Evolutionary conservation across 169 alveolate genomes (phyloP).

Genomic region (Plasmodium inui): DNA sequence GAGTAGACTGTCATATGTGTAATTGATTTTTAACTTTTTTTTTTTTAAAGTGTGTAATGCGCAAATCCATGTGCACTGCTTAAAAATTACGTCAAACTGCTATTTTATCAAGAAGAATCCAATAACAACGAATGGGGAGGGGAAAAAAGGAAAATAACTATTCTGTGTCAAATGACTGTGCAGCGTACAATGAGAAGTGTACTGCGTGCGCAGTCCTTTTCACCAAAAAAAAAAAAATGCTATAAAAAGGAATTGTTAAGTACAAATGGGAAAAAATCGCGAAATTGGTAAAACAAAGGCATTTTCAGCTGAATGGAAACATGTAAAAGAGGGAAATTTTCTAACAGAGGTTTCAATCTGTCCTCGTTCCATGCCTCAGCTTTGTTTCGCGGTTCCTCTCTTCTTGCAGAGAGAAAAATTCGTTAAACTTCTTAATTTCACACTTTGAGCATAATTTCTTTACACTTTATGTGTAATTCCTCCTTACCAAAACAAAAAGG

Average conservation of each 20-base stretch:
- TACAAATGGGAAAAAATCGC: neutral
- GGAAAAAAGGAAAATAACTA: neutral
- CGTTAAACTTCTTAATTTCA: neutral
- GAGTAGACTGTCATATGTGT: neutral
- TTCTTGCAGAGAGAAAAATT: neutral
- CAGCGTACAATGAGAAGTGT: neutral
- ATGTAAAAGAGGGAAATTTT: neutral
- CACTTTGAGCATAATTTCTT: neutral
- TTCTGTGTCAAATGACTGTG: neutral
- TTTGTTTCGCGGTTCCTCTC: neutral
- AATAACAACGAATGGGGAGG: neutral
- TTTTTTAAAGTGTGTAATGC: neutral
- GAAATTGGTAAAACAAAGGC: neutral
- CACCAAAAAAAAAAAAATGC: neutral
- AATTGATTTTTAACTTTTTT: neutral
- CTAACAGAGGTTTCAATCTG: neutral
- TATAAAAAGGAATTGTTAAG: neutral
- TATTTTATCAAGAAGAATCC: slow-evolving; percentile 3
- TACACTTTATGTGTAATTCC: neutral
- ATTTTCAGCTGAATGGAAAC: neutral
- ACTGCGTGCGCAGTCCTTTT: neutral
- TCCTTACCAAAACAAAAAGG: neutral
- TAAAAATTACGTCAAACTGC: neutral
- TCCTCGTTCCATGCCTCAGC: neutral
- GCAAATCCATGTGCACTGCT: slow-evolving; percentile 6